Evolutionary conservation across 805 yeast species (phyloP).

Genomic region (Nakazawaea peltata): DNA sequence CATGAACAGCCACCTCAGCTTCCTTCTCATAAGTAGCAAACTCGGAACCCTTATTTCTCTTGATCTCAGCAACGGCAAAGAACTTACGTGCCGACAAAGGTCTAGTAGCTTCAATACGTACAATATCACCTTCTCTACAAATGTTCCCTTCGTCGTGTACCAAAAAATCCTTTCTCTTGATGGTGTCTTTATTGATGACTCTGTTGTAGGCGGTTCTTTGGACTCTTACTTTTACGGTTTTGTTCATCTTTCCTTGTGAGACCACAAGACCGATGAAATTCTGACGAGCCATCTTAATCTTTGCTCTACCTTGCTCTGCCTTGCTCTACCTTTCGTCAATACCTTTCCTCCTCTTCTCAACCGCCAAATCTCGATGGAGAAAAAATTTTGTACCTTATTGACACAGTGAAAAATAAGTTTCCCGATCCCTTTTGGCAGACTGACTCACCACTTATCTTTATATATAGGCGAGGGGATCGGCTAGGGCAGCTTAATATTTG

Average conservation of each 20-base stretch:
- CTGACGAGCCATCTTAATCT: slow-evolving; percentile 72
- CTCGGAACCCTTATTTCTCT: slow-evolving; percentile 84
- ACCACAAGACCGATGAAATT: slow-evolving; percentile 88
- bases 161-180: slow-evolving; percentile 72
- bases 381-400: neutral
- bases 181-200: slow-evolving; percentile 63
- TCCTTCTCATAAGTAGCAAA: slow-evolving; percentile 71
- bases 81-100: slow-evolving; percentile 76
- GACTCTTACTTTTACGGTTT: slow-evolving; percentile 90
- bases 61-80: slow-evolving; percentile 89
- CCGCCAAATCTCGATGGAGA: neutral
- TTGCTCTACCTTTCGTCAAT: neutral
- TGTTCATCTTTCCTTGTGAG: slow-evolving; percentile 93
- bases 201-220: slow-evolving; percentile 68
- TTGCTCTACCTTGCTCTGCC: neutral
- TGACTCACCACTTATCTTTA: no score
- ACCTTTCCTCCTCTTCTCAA: neutral
- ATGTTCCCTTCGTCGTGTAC: slow-evolving; percentile 92
- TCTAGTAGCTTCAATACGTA: slow-evolving; percentile 83
- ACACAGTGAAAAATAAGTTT: slow-evolving; percentile 4
- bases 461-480: no score
- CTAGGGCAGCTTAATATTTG: no score
- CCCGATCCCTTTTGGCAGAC: slow-evolving; percentile 1
- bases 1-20: slow-evolving; percentile 57
- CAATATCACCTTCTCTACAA: slow-evolving; percentile 92